Conservation (phyloP, 2,329 filamentous ascomycete genomes). For the Colletotrichum lini region DNA sequence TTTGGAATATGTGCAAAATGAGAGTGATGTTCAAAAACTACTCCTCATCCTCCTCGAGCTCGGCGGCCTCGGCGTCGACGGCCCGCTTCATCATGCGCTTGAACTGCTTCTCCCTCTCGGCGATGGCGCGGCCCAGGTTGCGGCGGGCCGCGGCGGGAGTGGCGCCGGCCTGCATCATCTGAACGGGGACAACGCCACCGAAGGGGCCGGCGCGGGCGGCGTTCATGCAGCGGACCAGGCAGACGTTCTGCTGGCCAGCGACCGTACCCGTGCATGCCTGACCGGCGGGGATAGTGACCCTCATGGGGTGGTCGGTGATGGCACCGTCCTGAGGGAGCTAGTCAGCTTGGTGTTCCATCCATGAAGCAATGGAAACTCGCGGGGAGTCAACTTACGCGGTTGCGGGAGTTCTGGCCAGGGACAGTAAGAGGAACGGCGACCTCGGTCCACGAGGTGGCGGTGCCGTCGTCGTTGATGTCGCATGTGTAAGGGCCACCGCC, state of each 20-base stretch:
- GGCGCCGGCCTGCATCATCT: slow-evolving; percentile 36
- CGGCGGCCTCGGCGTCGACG: slow-evolving; percentile 11
- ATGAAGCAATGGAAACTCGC: no score
- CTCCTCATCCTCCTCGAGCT: slow-evolving; percentile 37
- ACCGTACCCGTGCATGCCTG: slow-evolving; percentile 70
- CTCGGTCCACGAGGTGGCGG: slow-evolving; percentile 63
- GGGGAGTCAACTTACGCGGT: slow-evolving; percentile 49
- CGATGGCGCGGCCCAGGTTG: slow-evolving; percentile 35
- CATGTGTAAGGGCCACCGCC: slow-evolving; percentile 64
- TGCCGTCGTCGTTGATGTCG: slow-evolving; percentile 70
- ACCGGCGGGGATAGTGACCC: slow-evolving; percentile 64
- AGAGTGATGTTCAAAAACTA: slow-evolving; percentile 16
- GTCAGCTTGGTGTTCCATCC: slow-evolving; percentile 2
- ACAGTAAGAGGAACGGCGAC: slow-evolving; percentile 67
- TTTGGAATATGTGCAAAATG: slow-evolving; percentile 34
- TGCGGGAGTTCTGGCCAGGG: slow-evolving; percentile 64
- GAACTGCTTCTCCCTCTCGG: slow-evolving; percentile 41
- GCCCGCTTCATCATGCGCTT: slow-evolving; percentile 45
- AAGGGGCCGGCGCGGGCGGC: slow-evolving; percentile 70
- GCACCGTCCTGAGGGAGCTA: slow-evolving; percentile 49
- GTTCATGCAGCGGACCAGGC: slow-evolving; percentile 72
- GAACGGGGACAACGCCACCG: slow-evolving; percentile 57
- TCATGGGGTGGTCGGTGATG: slow-evolving; percentile 61
- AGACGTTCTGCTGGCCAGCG: slow-evolving; percentile 68
- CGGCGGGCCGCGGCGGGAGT: slow-evolving; percentile 40